Percentiles rank a stretch among this genome's conserved stretches.
Evolutionary conservation across 345 rosid genomes (phyloP).

Genomic region (Garcia nutans): DNA sequence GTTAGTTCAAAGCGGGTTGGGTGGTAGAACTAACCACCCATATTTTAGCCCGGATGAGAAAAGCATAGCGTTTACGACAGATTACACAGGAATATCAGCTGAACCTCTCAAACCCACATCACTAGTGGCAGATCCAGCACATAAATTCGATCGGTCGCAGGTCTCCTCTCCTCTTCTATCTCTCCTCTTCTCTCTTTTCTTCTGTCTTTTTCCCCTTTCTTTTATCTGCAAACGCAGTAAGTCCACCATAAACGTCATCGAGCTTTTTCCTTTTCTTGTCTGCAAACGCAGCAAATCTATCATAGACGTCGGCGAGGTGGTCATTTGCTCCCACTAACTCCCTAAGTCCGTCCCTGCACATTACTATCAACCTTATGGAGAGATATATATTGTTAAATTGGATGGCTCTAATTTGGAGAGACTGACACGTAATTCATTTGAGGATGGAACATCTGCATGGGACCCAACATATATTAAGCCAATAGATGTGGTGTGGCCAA

Average conservation of each 20-base stretch:
- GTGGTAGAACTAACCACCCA: constrained; percentile 79
- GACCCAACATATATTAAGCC: constrained; percentile 54
- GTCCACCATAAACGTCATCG: too few relatives aligned
- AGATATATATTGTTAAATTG: constrained; percentile 62
- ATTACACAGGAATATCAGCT: constrained; percentile 74
- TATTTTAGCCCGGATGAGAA: constrained; percentile 76
- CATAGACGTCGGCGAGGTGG: too few relatives aligned
- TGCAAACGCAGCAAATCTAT: too few relatives aligned
- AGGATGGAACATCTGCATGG: constrained; percentile 91
- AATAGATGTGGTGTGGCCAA: constrained; percentile 43
- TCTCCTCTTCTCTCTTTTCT: too few relatives aligned
- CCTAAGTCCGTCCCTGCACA: too few relatives aligned
- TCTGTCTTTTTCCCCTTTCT: too few relatives aligned
- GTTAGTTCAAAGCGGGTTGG: constrained; percentile 61
- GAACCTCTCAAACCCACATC: constrained; percentile 92
- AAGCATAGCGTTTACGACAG: constrained; percentile 65
- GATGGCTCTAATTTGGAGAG: constrained; percentile 78
- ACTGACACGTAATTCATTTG: constrained; percentile 72
- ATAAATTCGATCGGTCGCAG: too few relatives aligned
- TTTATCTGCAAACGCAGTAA: too few relatives aligned
- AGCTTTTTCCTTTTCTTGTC: too few relatives aligned
- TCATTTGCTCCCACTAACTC: too few relatives aligned
- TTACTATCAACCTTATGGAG: constrained; percentile 91
- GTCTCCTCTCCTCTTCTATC: too few relatives aligned
- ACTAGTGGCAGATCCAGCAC: too few relatives aligned